These are phyloP conservation scores for Orbilia oligospora DNA, from an alignment of 2,329 filamentous ascomycete genomes.

Conservation along the genomic window DNA sequence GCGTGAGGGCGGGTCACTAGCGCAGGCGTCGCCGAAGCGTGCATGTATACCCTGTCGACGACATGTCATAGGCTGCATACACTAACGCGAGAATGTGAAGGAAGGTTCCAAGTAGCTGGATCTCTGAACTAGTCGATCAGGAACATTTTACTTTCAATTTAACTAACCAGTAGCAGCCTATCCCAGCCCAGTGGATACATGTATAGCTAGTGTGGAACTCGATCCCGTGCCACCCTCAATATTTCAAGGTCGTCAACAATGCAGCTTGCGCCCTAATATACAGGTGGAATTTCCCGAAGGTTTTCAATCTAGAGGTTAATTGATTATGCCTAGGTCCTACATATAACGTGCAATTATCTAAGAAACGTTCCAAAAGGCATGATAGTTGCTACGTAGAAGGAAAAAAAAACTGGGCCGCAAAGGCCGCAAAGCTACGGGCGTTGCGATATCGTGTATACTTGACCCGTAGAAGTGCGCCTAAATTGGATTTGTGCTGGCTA, in stretches of 20 bases:
- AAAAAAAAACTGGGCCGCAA: constrained; percentile 4
- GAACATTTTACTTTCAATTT: background rate
- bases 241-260: background rate
- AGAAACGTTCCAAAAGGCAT: background rate
- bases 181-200: background rate
- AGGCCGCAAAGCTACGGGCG: background rate
- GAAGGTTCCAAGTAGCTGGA: constrained; percentile 4
- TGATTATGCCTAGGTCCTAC: background rate
- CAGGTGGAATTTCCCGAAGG: background rate
- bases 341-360: background rate
- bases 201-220: background rate
- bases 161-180: background rate
- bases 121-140: background rate
- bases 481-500: background rate
- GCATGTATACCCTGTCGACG: constrained; percentile 3
- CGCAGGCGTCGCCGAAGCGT: constrained; percentile 53
- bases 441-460: background rate
- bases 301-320: background rate
- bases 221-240: background rate
- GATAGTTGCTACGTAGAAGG: background rate
- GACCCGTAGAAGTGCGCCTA: background rate
- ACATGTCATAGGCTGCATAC: background rate
- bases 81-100: constrained; percentile 8
- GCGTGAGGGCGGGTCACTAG: constrained; percentile 47
- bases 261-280: constrained; percentile 6